Conservation (phyloP, 441 rosid genomes). For the Omphalea diandra region DNA sequence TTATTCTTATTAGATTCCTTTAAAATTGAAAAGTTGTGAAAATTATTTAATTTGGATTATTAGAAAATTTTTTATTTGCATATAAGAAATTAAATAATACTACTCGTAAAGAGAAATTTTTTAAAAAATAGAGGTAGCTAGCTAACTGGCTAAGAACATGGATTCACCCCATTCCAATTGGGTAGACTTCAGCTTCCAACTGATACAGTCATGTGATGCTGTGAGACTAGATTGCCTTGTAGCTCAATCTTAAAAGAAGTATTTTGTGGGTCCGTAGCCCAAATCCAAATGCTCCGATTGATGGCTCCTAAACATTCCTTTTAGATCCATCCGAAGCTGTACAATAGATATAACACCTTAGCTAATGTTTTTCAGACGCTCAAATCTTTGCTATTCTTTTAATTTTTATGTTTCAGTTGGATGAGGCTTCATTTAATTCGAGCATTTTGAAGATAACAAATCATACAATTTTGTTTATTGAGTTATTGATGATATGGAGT, state of each 20-base stretch:
- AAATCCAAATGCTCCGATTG: conserved; percentile 25
- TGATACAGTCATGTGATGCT: conserved; percentile 47
- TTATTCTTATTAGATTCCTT: neutral
- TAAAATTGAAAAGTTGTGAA: too few species aligned
- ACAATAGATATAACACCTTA: neutral
- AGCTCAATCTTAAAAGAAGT: conserved; percentile 16
- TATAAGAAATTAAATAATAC: neutral
- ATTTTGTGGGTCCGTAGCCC: conserved; percentile 18
- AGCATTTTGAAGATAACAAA: too few species aligned
- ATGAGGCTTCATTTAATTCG: too few species aligned
- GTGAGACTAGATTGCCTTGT: conserved; percentile 29
- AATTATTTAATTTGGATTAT: too few species aligned
- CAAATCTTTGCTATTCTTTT: too few species aligned
- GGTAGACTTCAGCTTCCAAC: conserved; percentile 35
- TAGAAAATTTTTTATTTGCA: neutral
- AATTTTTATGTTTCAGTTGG: too few species aligned
- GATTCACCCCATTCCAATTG: conserved; percentile 43
- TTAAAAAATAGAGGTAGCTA: neutral
- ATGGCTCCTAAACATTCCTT: conserved; percentile 15
- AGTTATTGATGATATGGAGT: too few species aligned
- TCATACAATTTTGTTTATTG: too few species aligned
- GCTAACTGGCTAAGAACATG: conserved; percentile 36
- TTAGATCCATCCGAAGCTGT: conserved; percentile 25
- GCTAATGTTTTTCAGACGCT: too few species aligned
- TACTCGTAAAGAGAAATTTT: neutral